A percentile compares a stretch with the other conserved stretches of the same genome.
Evolutionary conservation across 139 green algal species (phyloP).

Genomic region (Auxenochlorella pyrenoidosa): DNA sequence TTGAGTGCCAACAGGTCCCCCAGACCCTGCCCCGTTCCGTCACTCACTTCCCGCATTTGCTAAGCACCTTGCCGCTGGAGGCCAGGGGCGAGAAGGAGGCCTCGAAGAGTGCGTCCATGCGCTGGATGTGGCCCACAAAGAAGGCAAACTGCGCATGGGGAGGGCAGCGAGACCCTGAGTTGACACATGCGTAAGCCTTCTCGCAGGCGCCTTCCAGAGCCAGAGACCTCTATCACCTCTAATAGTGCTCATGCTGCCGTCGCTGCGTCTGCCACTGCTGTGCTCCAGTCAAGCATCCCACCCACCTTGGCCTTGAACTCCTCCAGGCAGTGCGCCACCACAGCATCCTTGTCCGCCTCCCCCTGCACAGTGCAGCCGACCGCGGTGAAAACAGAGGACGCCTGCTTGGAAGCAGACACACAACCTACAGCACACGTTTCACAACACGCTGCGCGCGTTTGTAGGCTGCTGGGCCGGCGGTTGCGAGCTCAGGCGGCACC

Average conservation of each 20-base stretch:
- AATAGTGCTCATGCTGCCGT: too few relatives aligned
- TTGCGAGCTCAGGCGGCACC: not conserved
- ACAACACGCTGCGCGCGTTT: not conserved
- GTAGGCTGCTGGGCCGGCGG: not conserved
- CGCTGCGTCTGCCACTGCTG: too few relatives aligned
- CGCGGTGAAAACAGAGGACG: not conserved
- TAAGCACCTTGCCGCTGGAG: slow-evolving; percentile 78
- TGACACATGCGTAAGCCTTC: too few relatives aligned
- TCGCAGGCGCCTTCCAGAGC: too few relatives aligned
- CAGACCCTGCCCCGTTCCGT: too few relatives aligned
- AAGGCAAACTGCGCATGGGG: slow-evolving; percentile 62
- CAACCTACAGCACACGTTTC: not conserved
- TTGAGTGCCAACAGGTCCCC: too few relatives aligned
- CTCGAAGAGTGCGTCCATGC: slow-evolving; percentile 95
- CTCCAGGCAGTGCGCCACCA: slow-evolving; percentile 77
- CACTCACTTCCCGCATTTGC: slow-evolving; percentile 85
- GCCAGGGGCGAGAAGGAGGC: slow-evolving; percentile 86
- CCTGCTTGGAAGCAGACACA: not conserved
- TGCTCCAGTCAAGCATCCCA: too few relatives aligned
- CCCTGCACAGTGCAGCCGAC: slow-evolving; percentile 47
- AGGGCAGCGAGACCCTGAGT: too few relatives aligned
- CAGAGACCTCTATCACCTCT: too few relatives aligned
- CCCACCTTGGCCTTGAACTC: slow-evolving; percentile 71
- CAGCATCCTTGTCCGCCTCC: slow-evolving; percentile 74
- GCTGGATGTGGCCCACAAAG: slow-evolving; percentile 79